Base-by-base conservation (phyloP, 805 yeast species). In the Pichia gijzeniarum region DNA sequence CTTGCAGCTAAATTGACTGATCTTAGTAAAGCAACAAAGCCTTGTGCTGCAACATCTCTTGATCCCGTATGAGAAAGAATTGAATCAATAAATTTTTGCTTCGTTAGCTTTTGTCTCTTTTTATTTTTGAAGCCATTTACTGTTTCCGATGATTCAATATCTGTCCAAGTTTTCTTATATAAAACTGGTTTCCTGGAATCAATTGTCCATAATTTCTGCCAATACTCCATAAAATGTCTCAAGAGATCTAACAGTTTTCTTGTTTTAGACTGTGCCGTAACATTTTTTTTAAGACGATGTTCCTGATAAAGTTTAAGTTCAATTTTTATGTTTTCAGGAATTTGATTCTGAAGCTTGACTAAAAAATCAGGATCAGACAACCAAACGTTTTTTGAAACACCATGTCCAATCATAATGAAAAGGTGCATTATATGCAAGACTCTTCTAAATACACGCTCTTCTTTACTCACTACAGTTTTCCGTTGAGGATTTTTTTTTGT, bases 31-130 rank as follows among this genome's bases (percentile, higher is more conserved):
- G 85, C 78, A 14, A 88, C 87, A 65, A 87, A 90, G 0, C 96
- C 97, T 57, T 87, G 96, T 0, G 93, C 89, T 0, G 84, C 83
- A 6, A 86, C 47, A 58, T 91, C 97, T 30, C 85, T 62, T 2
- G 87, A 77, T 0, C 98, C 99, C 16, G 71, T 61, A 21, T 76
- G 75, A 14, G 66, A 58, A 2, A 59, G 44, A 0, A 85, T 59
- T 16, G 68, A 57, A 18, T 62, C 62, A 6, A 60, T 56, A 55
- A 85, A 86, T 38, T 67, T 65, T 2, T 57, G 56, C 28, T 70
- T 63, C 0, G 68, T 62, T 14, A 76, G 54, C 53, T 25, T 48
- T 12, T 45, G 40, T 19, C 21, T 37, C 8, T 35, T 39, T 13
- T 5, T 9, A 9, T 30, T 10, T 13, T 13, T 14, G 16, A 13